phyloP scores from a whole-genome alignment of 2,329 filamentous ascomycete genomes.

The Kalmusia sp. region DNA sequence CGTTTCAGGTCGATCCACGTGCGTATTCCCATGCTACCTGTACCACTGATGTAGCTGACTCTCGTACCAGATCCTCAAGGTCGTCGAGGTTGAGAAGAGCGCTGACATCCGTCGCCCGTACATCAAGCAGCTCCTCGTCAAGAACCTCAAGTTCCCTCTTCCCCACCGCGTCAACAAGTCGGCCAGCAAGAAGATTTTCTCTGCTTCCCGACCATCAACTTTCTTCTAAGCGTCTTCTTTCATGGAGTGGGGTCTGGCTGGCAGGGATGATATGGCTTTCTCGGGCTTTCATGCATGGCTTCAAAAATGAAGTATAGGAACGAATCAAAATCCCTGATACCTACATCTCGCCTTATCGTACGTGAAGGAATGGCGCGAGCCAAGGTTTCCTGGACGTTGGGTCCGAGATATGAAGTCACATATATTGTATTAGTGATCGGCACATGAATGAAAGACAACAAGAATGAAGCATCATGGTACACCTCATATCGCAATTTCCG shows the following conservation, averaged over 20 bases:
- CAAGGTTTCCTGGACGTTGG: neutral
- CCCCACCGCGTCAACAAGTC: conserved; percentile 92
- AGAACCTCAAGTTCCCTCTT: conserved; percentile 97
- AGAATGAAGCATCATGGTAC: too few relatives aligned
- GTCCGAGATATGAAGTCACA: conserved; percentile 4
- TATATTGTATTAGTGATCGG: neutral
- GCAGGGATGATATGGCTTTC: conserved; percentile 48
- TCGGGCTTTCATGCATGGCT: conserved; percentile 49
- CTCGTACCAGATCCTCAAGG: conserved; percentile 92
- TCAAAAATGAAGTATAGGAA: conserved; percentile 52
- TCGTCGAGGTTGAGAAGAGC: conserved; percentile 94
- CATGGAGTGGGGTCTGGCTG: conserved; percentile 49
- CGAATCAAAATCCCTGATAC: conserved; percentile 53
- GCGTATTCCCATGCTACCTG: conserved; percentile 53
- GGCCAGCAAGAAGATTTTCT: conserved; percentile 88
- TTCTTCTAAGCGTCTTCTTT: conserved; percentile 79
- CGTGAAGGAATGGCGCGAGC: neutral
- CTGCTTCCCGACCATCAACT: conserved; percentile 90
- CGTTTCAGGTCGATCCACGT: conserved; percentile 99
- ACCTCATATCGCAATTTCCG: too few relatives aligned
- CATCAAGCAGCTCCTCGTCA: conserved; percentile 97
- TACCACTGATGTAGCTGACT: conserved; percentile 1
- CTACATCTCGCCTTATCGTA: conserved; percentile 12
- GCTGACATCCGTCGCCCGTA: conserved; percentile 97
- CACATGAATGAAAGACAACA: conserved; percentile 3